Base-by-base conservation (phyloP, 768 basidiomycete species). In the Hortiboletus campestris region DNA sequence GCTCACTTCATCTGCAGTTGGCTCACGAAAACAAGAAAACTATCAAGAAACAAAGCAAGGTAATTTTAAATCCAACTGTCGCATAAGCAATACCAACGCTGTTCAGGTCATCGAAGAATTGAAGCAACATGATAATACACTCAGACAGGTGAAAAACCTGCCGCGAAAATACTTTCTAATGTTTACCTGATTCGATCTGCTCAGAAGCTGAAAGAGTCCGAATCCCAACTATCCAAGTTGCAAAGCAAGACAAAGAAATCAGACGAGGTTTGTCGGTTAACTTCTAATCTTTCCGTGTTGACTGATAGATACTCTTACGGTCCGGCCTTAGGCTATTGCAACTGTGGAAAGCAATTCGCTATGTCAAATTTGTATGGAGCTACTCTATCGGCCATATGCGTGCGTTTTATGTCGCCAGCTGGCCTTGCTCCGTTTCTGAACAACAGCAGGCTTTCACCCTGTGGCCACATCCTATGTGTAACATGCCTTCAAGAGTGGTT, bases 301-400 rank as follows among this genome's bases (percentile, higher is more conserved):
- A 49, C 34, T 51, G 9, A 38, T 20, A 28, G 44, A 25, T 36
- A 5, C 2, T 19, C 38, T 31, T n/a, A 25, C 13, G 40, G 35
- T 42, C 19, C 47, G 54, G 13, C 13, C 0, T 10, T 53, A 88
- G 86, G 70, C 82, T 35, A 70, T 88, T 12, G 65, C 78, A 11
- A 74, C 74, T 8, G 78, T 89, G 22, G 87, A 90, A 70, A 66
- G 70, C 25, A 79, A 80, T 32, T 67, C 87, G 17, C 84, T 83
- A 62, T 91, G 89, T 63, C 88, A 89, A 63, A 89, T 91, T 42
- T 91, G 89, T 64, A 84, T 89, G 75, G 89, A 91, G 19, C 67
- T 84, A 12, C 72, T 89, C 11, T 65, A 77, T 39, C 81, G 81
- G 57, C 89, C 89, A 25, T 85, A 80, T 65, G 82, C 81, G 88